Evolutionary conservation across 2,329 filamentous ascomycete genomes (phyloP), one percentile per base, ranked within the genome.

Genomic region (Colletotrichum neosansevieriae): DNA sequence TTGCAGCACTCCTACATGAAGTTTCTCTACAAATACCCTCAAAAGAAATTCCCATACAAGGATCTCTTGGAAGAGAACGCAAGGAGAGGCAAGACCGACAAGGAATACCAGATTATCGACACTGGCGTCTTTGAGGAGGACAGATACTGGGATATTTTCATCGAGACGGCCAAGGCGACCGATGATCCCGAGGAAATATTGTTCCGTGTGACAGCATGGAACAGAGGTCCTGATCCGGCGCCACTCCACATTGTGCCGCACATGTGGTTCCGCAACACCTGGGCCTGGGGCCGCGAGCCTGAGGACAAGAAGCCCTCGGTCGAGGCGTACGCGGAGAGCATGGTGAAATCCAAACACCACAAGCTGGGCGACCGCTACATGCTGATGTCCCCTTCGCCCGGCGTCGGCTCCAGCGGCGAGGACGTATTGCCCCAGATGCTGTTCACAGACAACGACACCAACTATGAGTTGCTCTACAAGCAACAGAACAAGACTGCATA

Each of bases 381-480:
- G 68, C 87, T 94, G 69, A 87, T 97, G 68, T 97, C 95, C 1
- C 95, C 96, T 0, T 98, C 95, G 9, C 96, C 95, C 0, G 94
- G 94, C 58, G 89, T 93, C 64, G 94, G 93, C 10, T 83, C 88
- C 11, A 92, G 89, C 71, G 91, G 93, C 38, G 87, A 94, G 38
- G 95, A 98, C 79, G 90, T 98, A 45, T 85, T 94, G 75, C 96
- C 96, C 2, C 84, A 93, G 75, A 83, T 97, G 74, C 84, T 98
- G 66, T 98, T 97, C 80, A 98, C 95, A 1, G 95, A 98, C 74
- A 98, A 98, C 75, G 94, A 98, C 75, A 97, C 93, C 74, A 98
- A 98, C 77, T 91, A 89, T 77, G 85, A 94, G 71, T 80, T 84
- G 12, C 85, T 98, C 1, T 98, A 96, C 79, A 86, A 85, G 3